Base-by-base conservation (phyloP, 129 eudicot species). In the Gnaphalium uliginosum region DNA sequence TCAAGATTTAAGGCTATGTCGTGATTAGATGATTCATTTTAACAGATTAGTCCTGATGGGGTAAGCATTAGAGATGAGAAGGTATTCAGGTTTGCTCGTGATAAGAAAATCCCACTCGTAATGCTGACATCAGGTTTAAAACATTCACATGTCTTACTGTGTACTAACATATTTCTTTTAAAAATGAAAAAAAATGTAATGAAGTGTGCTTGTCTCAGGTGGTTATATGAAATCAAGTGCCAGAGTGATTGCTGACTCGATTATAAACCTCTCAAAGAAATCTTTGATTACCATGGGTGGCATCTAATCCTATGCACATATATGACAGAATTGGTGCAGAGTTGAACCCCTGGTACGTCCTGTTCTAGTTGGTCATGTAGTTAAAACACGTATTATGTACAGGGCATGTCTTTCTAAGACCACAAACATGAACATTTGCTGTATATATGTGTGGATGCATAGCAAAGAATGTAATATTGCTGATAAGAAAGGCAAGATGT, bases 211-310 rank as follows among this genome's bases (percentile, higher is more conserved):
- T 57, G 54, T 77, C 60, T 61, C 90, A 88, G 97, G 98, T 81
- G 98, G 98, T 71, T 94, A 90, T 83, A 90, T 88, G 98, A 94
- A 88, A 81, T 90, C 97, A 58, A 94, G 93, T 58, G 98, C 98
- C 4, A 78, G 77, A 65, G 97, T 94, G 30, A 94, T 94, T 24
- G 96, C 96, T 46, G 96, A 94, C 82, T 94, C 96, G 2, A 85
- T 94, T 33, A 72, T 81, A 75, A 90, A 94, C 81, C 87, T 94
- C 54, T 87, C 97, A 2, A 85, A 79, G 25, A 94, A 94, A 81
- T 77, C 88, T 21, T 75, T 90, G 79, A 87, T 94, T 51, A 85
- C 81, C 54, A 70, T 90, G 81, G 81, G 68, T 21, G 65, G 75
- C 51, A 64, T 59, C 60, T 64, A 30, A 30, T 48, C 72, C 18